Percentiles rank a stretch among this genome's conserved stretches.
Evolutionary conservation across 2,329 filamentous ascomycete genomes (phyloP).

Genomic region (Metarhizium guizhouense): DNA sequence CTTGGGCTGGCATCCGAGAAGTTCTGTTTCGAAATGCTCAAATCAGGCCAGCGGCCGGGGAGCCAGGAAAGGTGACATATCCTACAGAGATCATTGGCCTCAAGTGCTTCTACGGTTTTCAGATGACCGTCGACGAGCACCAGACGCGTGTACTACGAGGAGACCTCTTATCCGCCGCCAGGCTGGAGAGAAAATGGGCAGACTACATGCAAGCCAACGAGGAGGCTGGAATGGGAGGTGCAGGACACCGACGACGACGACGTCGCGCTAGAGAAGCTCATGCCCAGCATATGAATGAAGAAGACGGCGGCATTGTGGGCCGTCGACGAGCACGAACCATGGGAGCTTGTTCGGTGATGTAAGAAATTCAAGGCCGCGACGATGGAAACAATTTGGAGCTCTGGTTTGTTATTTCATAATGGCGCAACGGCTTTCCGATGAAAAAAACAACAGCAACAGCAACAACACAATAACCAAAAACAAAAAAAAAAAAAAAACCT

Average conservation of each 20-base stretch:
- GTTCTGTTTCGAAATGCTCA: conserved; percentile 79
- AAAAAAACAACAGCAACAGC: too few species aligned
- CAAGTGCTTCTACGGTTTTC: conserved; percentile 93
- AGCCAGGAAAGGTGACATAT: conserved; percentile 40
- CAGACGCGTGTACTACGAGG: conserved; percentile 75
- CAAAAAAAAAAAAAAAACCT: too few species aligned
- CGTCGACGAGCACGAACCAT: conserved; percentile 56
- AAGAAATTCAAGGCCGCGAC: conserved; percentile 17
- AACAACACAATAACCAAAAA: too few species aligned
- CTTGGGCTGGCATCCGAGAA: conserved; percentile 85
- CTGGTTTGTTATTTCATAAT: neutral
- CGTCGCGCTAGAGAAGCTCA: conserved; percentile 75
- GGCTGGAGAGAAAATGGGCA: conserved; percentile 86
- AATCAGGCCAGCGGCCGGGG: conserved; percentile 42
- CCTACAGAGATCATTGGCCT: conserved; percentile 74
- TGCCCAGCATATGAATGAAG: conserved; percentile 70
- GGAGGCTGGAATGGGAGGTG: conserved; percentile 64
- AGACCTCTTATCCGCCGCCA: conserved; percentile 62
- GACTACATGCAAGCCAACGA: conserved; percentile 90
- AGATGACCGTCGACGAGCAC: conserved; percentile 91
- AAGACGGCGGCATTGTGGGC: conserved; percentile 52
- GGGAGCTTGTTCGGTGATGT: conserved; percentile 57
- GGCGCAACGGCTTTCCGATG: neutral
- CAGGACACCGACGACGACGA: conserved; percentile 58
- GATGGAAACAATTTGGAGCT: neutral